A percentile compares a stretch with the other conserved stretches of the same genome.
These are phyloP conservation scores for Begonia peltatifolia DNA, from an alignment of 306 rosid species.

Conservation along the genomic window DNA sequence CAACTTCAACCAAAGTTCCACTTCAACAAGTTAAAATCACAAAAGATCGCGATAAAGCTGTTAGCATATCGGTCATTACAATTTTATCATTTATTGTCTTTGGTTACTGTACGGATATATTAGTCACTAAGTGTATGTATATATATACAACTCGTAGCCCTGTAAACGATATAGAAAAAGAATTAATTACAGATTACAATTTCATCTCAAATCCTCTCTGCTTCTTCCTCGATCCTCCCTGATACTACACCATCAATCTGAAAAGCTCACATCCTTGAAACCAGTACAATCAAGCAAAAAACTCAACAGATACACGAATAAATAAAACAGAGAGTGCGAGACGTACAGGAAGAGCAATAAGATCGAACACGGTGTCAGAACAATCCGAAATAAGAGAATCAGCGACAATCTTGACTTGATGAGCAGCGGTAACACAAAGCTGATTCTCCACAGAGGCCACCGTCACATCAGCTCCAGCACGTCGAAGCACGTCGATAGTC, in stretches of 20 bases:
- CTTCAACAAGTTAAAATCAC: background rate
- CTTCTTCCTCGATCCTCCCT: too few species aligned
- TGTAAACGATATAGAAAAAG: too few species aligned
- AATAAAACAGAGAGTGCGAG: background rate
- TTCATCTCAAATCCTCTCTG: too few species aligned
- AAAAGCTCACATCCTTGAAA: too few species aligned
- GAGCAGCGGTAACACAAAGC: constrained; percentile 51
- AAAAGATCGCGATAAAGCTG: background rate
- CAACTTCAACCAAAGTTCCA: too few species aligned
- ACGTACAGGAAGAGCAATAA: constrained; percentile 62
- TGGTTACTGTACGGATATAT: too few species aligned
- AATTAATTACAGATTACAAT: too few species aligned
- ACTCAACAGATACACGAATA: background rate
- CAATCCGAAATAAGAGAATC: constrained; percentile 56
- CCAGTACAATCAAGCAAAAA: too few species aligned
- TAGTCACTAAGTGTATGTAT: too few species aligned
- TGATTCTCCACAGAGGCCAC: constrained; percentile 56
- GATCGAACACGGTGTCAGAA: constrained; percentile 43
- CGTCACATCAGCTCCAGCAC: constrained; percentile 88
- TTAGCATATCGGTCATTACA: too few species aligned
- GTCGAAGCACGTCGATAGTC: constrained; percentile 67
- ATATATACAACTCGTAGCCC: too few species aligned
- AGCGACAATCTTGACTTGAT: constrained; percentile 61
- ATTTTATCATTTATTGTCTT: too few species aligned
- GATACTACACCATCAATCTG: background rate